Conservation (phyloP, 179 eudicot genomes). For the Beta corolliflora region DNA sequence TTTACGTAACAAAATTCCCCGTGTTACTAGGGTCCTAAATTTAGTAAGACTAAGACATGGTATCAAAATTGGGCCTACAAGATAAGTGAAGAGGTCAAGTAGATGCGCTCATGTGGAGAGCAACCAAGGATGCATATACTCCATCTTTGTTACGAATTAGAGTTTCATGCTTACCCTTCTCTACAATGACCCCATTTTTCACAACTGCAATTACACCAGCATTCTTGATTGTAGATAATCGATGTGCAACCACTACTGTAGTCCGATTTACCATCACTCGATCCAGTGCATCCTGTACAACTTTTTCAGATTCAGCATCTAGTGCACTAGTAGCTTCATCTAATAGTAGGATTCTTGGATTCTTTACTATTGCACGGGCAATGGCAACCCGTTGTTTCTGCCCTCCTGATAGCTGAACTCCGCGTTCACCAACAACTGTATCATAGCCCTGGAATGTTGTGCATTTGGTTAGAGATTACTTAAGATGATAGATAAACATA, state of each 20-base stretch:
- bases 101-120: slow-evolving; percentile 34
- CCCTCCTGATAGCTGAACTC: slow-evolving; percentile 32
- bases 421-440: slow-evolving; percentile 32
- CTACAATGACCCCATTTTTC: slow-evolving; percentile 36
- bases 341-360: slow-evolving; percentile 28
- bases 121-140: slow-evolving; percentile 35
- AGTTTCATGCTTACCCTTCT: slow-evolving; percentile 35
- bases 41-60: too few species aligned
- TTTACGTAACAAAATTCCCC: too few species aligned
- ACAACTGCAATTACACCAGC: slow-evolving; percentile 34
- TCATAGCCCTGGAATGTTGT: slow-evolving; percentile 21
- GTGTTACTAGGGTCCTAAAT: too few species aligned
- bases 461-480: too few species aligned
- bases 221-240: slow-evolving; percentile 29
- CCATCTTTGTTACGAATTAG: slow-evolving; percentile 29
- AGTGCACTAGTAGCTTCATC: slow-evolving; percentile 37
- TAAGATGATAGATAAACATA: too few species aligned
- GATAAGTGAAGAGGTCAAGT: neutral
- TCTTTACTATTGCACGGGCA: slow-evolving; percentile 32
- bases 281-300: slow-evolving; percentile 35
- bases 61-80: too few species aligned
- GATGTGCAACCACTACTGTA: slow-evolving; percentile 31
- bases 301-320: slow-evolving; percentile 34
- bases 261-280: slow-evolving; percentile 35
- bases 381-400: slow-evolving; percentile 39